Evolutionary conservation across 768 basidiomycete genomes (phyloP).

Genomic region (Auricularia sp.): DNA sequence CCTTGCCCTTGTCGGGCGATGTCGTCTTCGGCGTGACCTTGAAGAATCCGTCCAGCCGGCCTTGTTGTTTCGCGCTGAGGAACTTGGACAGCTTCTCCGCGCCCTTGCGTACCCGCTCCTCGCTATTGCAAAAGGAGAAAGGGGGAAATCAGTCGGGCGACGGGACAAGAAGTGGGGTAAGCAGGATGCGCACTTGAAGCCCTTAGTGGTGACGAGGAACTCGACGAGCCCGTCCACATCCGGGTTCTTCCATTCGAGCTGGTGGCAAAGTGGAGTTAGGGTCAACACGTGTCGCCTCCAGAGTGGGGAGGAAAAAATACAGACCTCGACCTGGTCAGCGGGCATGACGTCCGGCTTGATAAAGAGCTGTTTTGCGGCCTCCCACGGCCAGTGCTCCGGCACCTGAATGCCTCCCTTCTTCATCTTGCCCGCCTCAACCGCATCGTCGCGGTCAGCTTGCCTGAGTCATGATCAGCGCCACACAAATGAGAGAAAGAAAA

Average conservation of each 20-base stretch:
- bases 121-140: constrained; percentile 36
- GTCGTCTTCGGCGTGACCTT: constrained; percentile 46
- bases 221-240: constrained; percentile 89
- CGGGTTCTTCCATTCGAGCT: constrained; percentile 93
- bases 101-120: constrained; percentile 92
- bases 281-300: neutral
- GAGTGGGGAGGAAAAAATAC: constrained; percentile 5
- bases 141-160: neutral
- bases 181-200: constrained; percentile 70
- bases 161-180: neutral
- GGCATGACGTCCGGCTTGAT: constrained; percentile 82
- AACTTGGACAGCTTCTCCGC: constrained; percentile 87
- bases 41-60: constrained; percentile 93
- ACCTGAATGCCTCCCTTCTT: constrained; percentile 69
- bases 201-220: constrained; percentile 89
- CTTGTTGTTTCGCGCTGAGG: constrained; percentile 87
- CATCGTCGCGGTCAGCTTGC: constrained; percentile 30
- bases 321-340: constrained; percentile 75
- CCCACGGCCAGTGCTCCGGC: constrained; percentile 96
- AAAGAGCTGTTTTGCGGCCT: constrained; percentile 87
- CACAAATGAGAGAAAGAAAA: constrained; percentile 9
- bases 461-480: constrained; percentile 20
- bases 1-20: constrained; percentile 16
- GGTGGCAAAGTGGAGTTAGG: neutral
- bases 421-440: constrained; percentile 39